Base-by-base conservation (phyloP, 257 asterid species). In the Ilex asprella region DNA sequence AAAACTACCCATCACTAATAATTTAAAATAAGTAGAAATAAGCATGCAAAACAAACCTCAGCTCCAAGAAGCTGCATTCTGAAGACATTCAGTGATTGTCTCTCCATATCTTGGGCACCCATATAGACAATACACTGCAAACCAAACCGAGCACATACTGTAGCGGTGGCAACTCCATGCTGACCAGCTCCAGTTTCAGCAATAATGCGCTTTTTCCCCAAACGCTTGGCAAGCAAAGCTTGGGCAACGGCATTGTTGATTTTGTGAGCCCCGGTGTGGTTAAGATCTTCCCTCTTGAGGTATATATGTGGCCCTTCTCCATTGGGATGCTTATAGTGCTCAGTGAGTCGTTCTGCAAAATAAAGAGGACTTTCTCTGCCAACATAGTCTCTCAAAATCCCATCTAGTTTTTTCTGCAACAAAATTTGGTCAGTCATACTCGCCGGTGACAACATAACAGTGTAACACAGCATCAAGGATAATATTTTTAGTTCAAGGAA, bases 181-280 rank as follows among this genome's bases (percentile, higher is more conserved):
- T 84, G 94, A 39, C 94, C 91, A 32, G 98, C 91, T 1, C 95
- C 95, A 0, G 96, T 88, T 73, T 93, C 88, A 0, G 94, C 77
- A 13, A 85, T 68, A 2, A 87, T 67, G 0, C 62, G 66, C n/a
- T 57, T 75, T 43, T 78, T 69, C 7, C 82, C 88, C 67, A 91
- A 64, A 50, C 91, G 94, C 49, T 82, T 82, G 65, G 98, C 96
- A 0, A 91, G 78, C 95, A 91, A 76, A 2, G 91, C 94, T 75
- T 91, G 96, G 43, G 84, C 95, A n/a, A 88, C 59, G 59, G 95
- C 96, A 46, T 88, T 91, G 84, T 88, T 91, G 55, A 91, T 91
- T 49, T 87, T 86, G 79, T 91, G 95, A 6, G 95, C 84, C 59
- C 98, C 98, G 8, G 83, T 66, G 14, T 91, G 86, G 59, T 75